phyloP scores from a whole-genome alignment of 495 filamentous ascomycete species.

The Aspergillus campestris region DNA sequence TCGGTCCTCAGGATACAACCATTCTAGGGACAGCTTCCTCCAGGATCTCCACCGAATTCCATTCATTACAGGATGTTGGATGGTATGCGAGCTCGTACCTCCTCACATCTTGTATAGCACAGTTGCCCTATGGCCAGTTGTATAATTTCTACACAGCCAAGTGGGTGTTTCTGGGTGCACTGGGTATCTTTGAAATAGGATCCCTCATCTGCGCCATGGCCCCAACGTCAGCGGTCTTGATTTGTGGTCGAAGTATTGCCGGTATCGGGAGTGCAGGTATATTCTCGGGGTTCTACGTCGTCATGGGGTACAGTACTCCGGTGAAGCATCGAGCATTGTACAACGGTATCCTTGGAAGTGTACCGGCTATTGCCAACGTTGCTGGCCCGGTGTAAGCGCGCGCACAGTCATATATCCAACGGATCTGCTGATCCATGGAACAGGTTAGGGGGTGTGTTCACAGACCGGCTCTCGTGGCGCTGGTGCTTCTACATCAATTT shows the following conservation, averaged over 20 bases:
- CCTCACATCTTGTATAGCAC: slow-evolving; percentile 38
- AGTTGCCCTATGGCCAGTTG: slow-evolving; percentile 48
- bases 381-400: slow-evolving; percentile 16
- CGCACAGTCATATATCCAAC: too few relatives aligned
- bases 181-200: slow-evolving; percentile 55
- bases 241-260: slow-evolving; percentile 46
- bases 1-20: slow-evolving; percentile 25
- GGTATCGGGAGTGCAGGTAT: slow-evolving; percentile 37
- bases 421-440: too few relatives aligned
- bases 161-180: slow-evolving; percentile 49
- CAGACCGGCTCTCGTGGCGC: slow-evolving; percentile 38
- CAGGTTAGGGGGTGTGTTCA: slow-evolving; percentile 37
- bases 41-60: slow-evolving; percentile 39
- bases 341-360: slow-evolving; percentile 33
- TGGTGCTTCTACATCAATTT: slow-evolving; percentile 54
- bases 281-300: slow-evolving; percentile 37
- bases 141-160: slow-evolving; percentile 57
- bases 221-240: slow-evolving; percentile 55
- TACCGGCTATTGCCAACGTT: slow-evolving; percentile 44
- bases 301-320: slow-evolving; percentile 33
- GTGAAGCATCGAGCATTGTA: slow-evolving; percentile 37
- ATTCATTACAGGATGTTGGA: slow-evolving; percentile 50
- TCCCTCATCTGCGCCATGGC: slow-evolving; percentile 63
- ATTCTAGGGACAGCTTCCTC: slow-evolving; percentile 4
- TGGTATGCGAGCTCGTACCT: slow-evolving; percentile 50